phyloP scores from a whole-genome alignment of 73 alveolate species.

The Durusdinium trenchii region DNA sequence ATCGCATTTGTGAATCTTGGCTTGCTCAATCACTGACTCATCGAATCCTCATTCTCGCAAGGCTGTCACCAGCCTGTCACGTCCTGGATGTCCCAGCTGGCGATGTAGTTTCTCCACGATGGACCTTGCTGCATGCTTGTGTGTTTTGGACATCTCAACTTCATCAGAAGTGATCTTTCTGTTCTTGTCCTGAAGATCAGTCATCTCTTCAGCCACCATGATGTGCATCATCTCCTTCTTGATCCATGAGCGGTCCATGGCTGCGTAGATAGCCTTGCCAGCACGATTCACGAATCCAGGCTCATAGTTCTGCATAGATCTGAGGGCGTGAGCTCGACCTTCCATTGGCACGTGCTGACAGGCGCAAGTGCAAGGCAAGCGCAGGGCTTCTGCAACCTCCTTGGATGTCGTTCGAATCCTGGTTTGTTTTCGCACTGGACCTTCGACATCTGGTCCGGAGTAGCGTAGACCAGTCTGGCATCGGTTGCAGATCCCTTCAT shows the following conservation, averaged over 20 bases:
- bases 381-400: not conserved
- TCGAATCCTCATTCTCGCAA: not conserved
- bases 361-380: not conserved
- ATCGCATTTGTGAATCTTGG: not conserved
- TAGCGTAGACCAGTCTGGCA: slow-evolving; percentile 14
- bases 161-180: not conserved
- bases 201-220: slow-evolving; percentile 10
- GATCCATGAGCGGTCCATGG: not conserved
- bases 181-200: not conserved
- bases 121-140: not conserved
- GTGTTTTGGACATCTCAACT: not conserved
- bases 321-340: not conserved
- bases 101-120: slow-evolving; percentile 32
- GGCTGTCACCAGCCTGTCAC: not conserved
- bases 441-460: not conserved
- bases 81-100: slow-evolving; percentile 43
- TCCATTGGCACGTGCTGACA: not conserved
- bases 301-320: slow-evolving; percentile 48
- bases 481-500: not conserved
- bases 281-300: not conserved
- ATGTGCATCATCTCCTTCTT: not conserved
- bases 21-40: not conserved
- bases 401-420: not conserved
- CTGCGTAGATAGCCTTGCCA: not conserved
- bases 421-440: not conserved